Conservation (phyloP, 345 rosid genomes). For the Bruguiera sexangula region DNA sequence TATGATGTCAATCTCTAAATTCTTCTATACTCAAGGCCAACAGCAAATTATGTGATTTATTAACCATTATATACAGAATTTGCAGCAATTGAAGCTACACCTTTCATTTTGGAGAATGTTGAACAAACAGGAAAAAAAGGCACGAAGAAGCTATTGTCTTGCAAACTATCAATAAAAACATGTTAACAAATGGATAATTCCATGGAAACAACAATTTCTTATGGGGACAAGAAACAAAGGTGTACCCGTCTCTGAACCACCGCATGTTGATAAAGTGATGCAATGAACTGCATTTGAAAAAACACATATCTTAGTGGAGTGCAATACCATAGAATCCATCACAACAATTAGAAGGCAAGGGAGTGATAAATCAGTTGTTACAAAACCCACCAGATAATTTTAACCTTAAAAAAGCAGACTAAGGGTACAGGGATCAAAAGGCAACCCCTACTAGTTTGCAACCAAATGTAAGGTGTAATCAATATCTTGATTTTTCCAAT, state of each 20-base stretch:
- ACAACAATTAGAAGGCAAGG: too few relatives aligned
- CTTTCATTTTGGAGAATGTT: background rate
- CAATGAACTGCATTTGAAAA: slow-evolving; percentile 63
- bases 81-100: background rate
- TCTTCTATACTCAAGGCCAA: background rate
- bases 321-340: slow-evolving; percentile 6
- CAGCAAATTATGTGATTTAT: background rate
- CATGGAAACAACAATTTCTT: background rate
- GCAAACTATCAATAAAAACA: background rate
- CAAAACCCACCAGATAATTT: too few relatives aligned
- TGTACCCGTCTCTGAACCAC: slow-evolving; percentile 92
- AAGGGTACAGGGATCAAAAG: too few relatives aligned
- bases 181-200: background rate
- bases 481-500: background rate
- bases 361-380: too few relatives aligned
- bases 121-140: background rate
- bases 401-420: too few relatives aligned
- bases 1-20: background rate
- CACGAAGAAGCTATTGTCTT: background rate
- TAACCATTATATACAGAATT: background rate
- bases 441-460: too few relatives aligned
- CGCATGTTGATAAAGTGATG: slow-evolving; percentile 84
- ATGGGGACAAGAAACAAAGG: slow-evolving; percentile 12
- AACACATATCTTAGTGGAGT: slow-evolving; percentile 5
- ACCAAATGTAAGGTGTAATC: background rate